Evolutionary conservation across 2,329 filamentous ascomycete genomes (phyloP).

Genomic region (Trichoderma sp.): DNA sequence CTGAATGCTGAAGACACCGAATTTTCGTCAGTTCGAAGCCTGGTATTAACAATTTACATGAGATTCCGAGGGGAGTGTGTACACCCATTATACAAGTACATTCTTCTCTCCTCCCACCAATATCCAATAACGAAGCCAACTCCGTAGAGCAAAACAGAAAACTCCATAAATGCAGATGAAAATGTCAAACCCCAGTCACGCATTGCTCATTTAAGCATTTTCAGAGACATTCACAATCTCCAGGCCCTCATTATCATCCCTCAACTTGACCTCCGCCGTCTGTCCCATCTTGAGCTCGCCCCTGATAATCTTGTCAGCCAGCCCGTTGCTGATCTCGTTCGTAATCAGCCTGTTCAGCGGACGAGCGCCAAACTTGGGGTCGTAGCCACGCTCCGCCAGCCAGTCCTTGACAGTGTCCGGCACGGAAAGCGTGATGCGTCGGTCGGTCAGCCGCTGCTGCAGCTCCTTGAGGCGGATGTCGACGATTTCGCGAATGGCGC

Average conservation of each 20-base stretch:
- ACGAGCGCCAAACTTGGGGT: slow-evolving; percentile 86
- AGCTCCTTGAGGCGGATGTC: slow-evolving; percentile 88
- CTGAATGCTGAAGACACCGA: not conserved
- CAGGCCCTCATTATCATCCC: slow-evolving; percentile 61
- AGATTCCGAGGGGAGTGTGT: slow-evolving; percentile 22
- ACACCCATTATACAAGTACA: slow-evolving; percentile 15
- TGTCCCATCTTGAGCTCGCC: slow-evolving; percentile 79
- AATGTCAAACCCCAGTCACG: too few species aligned
- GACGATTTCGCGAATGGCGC: slow-evolving; percentile 85
- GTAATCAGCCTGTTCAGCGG: slow-evolving; percentile 89
- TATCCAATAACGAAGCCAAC: not conserved
- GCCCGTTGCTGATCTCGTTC: slow-evolving; percentile 82
- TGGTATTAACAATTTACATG: slow-evolving; percentile 26
- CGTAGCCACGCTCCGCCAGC: slow-evolving; percentile 88
- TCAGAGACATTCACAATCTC: slow-evolving; percentile 47
- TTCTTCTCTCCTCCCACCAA: not conserved
- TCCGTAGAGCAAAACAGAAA: not conserved
- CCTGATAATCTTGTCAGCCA: slow-evolving; percentile 90
- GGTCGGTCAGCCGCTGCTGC: slow-evolving; percentile 79
- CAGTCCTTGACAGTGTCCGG: slow-evolving; percentile 74
- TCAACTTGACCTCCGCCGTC: slow-evolving; percentile 69
- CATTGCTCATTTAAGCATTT: not conserved
- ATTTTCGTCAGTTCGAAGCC: slow-evolving; percentile 6
- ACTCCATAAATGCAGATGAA: not conserved
- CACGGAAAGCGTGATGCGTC: slow-evolving; percentile 76